These are phyloP conservation scores for Colletotrichum cereale DNA, from an alignment of 2,329 filamentous ascomycete species.

Conservation along the genomic window DNA sequence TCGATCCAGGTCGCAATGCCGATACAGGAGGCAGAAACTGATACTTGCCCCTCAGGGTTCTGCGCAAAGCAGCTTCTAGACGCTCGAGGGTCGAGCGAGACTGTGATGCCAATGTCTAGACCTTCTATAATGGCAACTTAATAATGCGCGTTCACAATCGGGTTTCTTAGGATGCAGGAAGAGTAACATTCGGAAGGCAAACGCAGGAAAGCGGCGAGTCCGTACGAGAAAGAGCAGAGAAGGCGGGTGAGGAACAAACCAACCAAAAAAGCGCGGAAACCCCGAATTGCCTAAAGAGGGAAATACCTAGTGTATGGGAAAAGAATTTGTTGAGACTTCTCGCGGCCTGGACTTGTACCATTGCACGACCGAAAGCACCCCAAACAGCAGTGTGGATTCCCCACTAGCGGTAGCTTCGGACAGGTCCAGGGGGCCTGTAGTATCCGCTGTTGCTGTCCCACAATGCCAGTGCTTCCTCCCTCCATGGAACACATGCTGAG, in stretches of 20 bases:
- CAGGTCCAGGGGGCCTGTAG: conserved; percentile 30
- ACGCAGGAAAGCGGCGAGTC: conserved; percentile 24
- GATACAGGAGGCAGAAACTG: conserved; percentile 15
- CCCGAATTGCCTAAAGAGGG: background rate
- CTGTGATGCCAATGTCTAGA: background rate
- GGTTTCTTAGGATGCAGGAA: conserved; percentile 25
- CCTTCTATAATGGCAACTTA: conserved; percentile 16
- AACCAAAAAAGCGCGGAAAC: background rate
- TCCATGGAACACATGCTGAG: background rate
- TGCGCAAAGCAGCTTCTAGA: conserved; percentile 4
- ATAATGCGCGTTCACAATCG: conserved; percentile 19
- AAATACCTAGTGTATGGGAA: conserved; percentile 26
- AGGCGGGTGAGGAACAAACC: background rate
- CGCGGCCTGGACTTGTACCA: conserved; percentile 39
- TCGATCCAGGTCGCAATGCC: conserved; percentile 25
- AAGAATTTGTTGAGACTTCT: conserved; percentile 40
- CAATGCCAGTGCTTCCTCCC: conserved; percentile 18
- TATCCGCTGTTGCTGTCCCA: conserved; percentile 38
- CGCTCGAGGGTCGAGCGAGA: background rate
- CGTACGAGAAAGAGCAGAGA: background rate
- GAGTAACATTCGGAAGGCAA: conserved; percentile 30
- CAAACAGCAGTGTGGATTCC: conserved; percentile 29
- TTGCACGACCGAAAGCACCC: conserved; percentile 21
- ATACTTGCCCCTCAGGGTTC: conserved; percentile 1
- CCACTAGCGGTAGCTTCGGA: conserved; percentile 34